A percentile compares a stretch with the other conserved stretches of the same genome.
phyloP scores from a whole-genome alignment of 148 eudicot genomes.

The Heliosperma pusillum region DNA sequence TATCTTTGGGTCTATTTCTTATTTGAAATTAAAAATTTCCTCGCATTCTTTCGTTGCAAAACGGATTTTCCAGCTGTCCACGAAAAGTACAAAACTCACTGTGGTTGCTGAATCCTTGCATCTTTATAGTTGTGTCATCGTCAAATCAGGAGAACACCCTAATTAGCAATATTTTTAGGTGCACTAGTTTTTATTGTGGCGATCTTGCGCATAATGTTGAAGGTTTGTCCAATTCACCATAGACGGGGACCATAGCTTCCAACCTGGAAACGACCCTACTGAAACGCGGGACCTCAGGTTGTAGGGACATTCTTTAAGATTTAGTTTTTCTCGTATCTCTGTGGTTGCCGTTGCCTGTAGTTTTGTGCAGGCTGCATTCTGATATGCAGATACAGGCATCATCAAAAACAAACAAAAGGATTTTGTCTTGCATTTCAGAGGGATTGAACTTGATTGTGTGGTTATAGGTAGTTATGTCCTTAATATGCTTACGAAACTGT shows the following conservation, averaged over 20 bases:
- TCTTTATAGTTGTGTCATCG: constrained; percentile 10
- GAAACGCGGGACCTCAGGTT: constrained; percentile 19
- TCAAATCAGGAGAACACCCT: constrained; percentile 8
- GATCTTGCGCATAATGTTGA: constrained; percentile 19
- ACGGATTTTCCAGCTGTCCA: background rate
- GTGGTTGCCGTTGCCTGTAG: constrained; percentile 17
- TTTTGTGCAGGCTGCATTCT: constrained; percentile 1
- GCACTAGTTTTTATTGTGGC: constrained; percentile 24
- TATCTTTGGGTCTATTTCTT: background rate
- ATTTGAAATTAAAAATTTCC: background rate
- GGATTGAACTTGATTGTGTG: constrained; percentile 22
- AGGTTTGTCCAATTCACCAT: constrained; percentile 14
- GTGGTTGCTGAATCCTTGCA: background rate
- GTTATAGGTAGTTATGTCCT: background rate
- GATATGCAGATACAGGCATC: constrained; percentile 14
- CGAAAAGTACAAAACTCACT: background rate
- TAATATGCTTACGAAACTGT: constrained; percentile 7
- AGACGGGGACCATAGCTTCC: constrained; percentile 22
- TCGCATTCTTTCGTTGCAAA: background rate
- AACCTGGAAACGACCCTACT: constrained; percentile 25
- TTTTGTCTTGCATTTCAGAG: constrained; percentile 25
- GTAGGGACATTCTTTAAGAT: constrained; percentile 7
- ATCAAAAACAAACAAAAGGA: constrained; percentile 18
- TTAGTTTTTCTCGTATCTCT: constrained; percentile 16
- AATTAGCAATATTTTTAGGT: constrained; percentile 17